Percentiles rank a stretch among this genome's conserved stretches.
Evolutionary conservation across 768 basidiomycete genomes (phyloP).

Genomic region (Gymnopilus dilepis): DNA sequence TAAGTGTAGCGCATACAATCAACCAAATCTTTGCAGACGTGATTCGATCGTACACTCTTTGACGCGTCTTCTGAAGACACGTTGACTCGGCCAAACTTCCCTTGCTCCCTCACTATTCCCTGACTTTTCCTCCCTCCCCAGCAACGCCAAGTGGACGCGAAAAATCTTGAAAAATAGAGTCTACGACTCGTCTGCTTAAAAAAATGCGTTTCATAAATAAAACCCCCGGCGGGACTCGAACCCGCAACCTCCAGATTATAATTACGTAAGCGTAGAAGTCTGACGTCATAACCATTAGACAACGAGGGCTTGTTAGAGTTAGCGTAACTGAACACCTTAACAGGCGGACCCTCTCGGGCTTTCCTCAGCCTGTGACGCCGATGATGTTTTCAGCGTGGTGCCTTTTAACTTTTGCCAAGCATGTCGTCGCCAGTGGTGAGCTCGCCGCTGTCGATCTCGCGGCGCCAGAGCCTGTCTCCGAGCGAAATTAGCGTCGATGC

Average conservation of each 20-base stretch:
- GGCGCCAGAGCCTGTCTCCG: constrained; percentile 44
- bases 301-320: constrained; percentile 59
- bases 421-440: constrained; percentile 46
- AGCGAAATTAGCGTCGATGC: constrained; percentile 45
- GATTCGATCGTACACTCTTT: no score
- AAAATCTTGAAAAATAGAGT: no score
- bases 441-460: constrained; percentile 54
- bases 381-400: not conserved
- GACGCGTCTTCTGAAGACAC: no score
- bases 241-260: constrained; percentile 83
- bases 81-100: no score
- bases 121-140: no score
- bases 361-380: not conserved
- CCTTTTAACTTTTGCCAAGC: constrained; percentile 1
- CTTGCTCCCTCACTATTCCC: no score
- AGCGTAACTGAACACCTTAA: not conserved
- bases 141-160: no score
- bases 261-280: constrained; percentile 62
- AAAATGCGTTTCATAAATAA: no score
- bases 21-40: no score
- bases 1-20: no score
- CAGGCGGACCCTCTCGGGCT: not conserved
- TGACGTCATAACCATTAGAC: constrained; percentile 93
- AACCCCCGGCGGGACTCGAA: constrained; percentile 88
- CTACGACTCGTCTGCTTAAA: no score